phyloP scores from a whole-genome alignment of 176 grass and related monocot species.

The Raddia guianensis region DNA sequence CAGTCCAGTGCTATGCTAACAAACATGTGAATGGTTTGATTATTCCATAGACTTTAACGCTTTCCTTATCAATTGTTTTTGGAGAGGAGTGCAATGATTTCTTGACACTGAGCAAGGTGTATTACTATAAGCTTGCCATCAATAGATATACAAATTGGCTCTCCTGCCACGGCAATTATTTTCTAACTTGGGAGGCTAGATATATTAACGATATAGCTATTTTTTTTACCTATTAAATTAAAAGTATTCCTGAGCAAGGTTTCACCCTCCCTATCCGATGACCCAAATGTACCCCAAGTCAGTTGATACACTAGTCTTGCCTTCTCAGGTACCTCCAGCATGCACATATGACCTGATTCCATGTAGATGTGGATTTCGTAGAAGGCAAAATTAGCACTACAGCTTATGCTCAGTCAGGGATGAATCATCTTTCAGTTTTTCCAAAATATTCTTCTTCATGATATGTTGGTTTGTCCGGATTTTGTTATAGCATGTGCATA shows the following conservation, averaged over 20 bases:
- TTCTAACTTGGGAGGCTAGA: no score
- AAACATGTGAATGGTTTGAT: neutral
- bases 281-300: no score
- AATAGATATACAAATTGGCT: no score
- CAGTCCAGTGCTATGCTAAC: neutral
- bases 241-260: no score
- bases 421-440: neutral
- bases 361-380: neutral
- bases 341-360: neutral
- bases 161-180: no score
- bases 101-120: no score
- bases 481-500: neutral
- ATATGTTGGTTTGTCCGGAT: neutral
- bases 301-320: constrained; percentile 6
- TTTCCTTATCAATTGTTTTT: neutral
- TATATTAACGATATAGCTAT: no score
- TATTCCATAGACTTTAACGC: neutral
- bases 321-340: neutral
- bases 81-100: no score
- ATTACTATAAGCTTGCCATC: no score
- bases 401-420: constrained; percentile 5
- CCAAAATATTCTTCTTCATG: constrained; percentile 2
- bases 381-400: neutral
- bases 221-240: no score
- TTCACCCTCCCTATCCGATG: no score